Evolutionary conservation across 805 yeast species (phyloP).

Genomic region (Starmerella geochares): DNA sequence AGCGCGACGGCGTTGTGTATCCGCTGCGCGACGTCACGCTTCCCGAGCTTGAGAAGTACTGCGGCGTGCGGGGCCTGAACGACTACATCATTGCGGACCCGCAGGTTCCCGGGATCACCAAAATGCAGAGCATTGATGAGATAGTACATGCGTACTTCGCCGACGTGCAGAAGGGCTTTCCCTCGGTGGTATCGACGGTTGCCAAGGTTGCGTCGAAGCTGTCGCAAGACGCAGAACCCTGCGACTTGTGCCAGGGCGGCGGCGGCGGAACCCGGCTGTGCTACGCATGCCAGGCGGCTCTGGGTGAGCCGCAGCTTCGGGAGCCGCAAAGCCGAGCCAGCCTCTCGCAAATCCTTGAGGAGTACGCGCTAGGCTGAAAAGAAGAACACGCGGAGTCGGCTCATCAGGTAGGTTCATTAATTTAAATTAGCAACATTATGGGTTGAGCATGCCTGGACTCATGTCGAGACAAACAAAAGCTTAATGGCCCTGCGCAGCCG

Average conservation of each 20-base stretch:
- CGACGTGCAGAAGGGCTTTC: conserved; percentile 64
- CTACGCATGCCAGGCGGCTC: conserved; percentile 23
- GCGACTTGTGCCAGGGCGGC: conserved; percentile 18
- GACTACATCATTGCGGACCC: conserved; percentile 28
- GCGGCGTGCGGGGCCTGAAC: conserved; percentile 36
- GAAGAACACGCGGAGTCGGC: too few species aligned
- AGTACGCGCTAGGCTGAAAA: background rate
- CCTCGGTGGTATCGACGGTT: conserved; percentile 85
- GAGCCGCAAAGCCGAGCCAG: conserved; percentile 8
- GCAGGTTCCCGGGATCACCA: conserved; percentile 39
- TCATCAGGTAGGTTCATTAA: too few species aligned
- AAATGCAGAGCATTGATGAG: conserved; percentile 72
- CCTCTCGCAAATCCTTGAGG: background rate
- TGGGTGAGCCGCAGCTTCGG: background rate
- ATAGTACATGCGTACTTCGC: conserved; percentile 63
- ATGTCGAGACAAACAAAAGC: too few species aligned
- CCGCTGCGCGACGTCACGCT: conserved; percentile 70
- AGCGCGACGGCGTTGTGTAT: conserved; percentile 33
- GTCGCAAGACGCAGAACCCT: conserved; percentile 22
- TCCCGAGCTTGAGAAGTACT: conserved; percentile 55
- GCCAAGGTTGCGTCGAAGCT: conserved; percentile 79
- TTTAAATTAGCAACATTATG: too few species aligned
- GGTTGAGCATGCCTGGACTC: too few species aligned
- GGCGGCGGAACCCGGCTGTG: conserved; percentile 18
- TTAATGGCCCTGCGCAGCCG: conserved; percentile 1